Evolutionary conservation across 192 early-diverging fungal genomes (phyloP).

Genomic region (Kickxella alabastrina): DNA sequence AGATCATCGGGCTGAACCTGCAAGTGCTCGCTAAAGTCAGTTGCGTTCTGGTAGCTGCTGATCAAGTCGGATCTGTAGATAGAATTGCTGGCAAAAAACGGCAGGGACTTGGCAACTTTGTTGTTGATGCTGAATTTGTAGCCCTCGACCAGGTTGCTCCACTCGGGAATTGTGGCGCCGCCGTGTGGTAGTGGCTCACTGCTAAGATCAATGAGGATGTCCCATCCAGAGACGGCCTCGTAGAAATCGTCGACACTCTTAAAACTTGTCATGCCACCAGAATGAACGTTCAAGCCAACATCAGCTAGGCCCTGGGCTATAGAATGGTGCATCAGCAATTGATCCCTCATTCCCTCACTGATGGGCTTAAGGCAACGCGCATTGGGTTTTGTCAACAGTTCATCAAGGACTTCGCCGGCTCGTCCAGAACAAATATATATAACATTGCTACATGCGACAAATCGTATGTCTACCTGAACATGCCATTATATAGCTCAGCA

Average conservation of each 20-base stretch:
- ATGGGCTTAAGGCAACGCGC: too few species aligned
- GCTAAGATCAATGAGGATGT: slow-evolving; percentile 60
- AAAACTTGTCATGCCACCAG: slow-evolving; percentile 24
- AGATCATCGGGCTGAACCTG: slow-evolving; percentile 60
- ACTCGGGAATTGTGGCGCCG: slow-evolving; percentile 53
- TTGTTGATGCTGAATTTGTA: slow-evolving; percentile 15
- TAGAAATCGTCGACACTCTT: slow-evolving; percentile 48
- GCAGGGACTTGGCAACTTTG: slow-evolving; percentile 19
- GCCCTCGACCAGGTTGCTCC: slow-evolving; percentile 29
- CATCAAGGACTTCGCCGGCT: too few species aligned
- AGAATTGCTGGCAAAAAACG: slow-evolving; percentile 58
- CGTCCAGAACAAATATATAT: too few species aligned
- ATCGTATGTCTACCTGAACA: too few species aligned
- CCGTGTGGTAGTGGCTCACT: slow-evolving; percentile 52
- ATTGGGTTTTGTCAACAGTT: too few species aligned
- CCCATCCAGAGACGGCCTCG: slow-evolving; percentile 52
- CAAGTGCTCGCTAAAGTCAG: slow-evolving; percentile 62
- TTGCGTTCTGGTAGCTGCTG: slow-evolving; percentile 67
- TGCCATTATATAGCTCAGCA: too few species aligned
- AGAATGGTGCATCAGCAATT: too few species aligned
- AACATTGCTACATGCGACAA: too few species aligned
- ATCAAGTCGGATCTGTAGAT: slow-evolving; percentile 59
- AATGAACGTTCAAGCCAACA: slow-evolving; percentile 51
- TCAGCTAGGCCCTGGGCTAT: slow-evolving; percentile 62
- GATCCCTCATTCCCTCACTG: too few species aligned